These are phyloP conservation scores for Sporothrix dimorphospora DNA, from an alignment of 2,329 filamentous ascomycete species.

Conservation along the genomic window DNA sequence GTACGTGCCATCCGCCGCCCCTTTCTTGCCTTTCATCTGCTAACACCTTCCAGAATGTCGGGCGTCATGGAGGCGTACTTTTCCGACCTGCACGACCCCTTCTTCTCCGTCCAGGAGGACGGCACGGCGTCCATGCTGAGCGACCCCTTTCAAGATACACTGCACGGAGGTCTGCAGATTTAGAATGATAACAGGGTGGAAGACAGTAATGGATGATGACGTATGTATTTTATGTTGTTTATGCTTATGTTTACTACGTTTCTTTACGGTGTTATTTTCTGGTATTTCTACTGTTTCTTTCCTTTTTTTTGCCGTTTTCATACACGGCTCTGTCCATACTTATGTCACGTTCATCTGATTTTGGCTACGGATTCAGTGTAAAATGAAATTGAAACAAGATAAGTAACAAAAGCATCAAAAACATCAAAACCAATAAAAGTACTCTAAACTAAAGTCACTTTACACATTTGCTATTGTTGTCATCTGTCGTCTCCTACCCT, in stretches of 20 bases:
- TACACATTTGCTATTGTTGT: too few species aligned
- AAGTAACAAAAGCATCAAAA: too few species aligned
- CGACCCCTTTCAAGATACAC: constrained; percentile 27
- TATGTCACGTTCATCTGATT: too few species aligned
- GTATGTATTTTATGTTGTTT: background rate
- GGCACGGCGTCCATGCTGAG: constrained; percentile 23
- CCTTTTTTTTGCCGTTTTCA: too few species aligned
- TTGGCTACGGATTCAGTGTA: too few species aligned
- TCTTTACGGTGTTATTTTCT: background rate
- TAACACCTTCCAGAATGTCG: constrained; percentile 17
- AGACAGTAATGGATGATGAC: background rate
- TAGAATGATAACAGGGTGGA: background rate
- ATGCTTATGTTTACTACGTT: background rate
- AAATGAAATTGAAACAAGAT: too few species aligned
- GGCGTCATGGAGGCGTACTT: constrained; percentile 35
- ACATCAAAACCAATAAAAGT: too few species aligned
- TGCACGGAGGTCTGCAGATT: constrained; percentile 14
- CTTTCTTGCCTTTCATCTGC: background rate
- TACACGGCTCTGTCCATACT: background rate
- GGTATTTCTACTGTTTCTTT: background rate
- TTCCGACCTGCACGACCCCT: constrained; percentile 33
- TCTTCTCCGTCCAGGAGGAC: constrained; percentile 30
- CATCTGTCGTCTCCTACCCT: too few species aligned
- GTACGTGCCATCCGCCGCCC: constrained; percentile 14
- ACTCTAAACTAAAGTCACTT: too few species aligned